phyloP scores from a whole-genome alignment of 2,329 filamentous ascomycete genomes.

The Neofusicoccum laricinum region DNA sequence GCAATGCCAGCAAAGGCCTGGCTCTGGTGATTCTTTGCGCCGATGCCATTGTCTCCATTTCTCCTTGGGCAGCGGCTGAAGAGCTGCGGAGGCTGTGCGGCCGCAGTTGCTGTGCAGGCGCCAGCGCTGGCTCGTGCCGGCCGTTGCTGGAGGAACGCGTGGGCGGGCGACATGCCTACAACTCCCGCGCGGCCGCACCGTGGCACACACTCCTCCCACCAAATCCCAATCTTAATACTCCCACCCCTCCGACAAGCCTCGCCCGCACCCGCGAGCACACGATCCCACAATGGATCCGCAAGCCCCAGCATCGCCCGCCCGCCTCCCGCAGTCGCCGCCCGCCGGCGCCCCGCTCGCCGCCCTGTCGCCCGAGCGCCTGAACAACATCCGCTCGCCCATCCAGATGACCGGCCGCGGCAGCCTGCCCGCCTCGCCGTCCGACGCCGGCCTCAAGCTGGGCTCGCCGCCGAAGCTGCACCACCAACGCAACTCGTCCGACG shows the following conservation, averaged over 20 bases:
- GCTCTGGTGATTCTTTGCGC: too few species aligned
- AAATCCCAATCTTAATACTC: background rate
- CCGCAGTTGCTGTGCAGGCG: background rate
- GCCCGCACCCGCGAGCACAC: background rate
- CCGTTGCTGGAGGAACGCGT: constrained; percentile 1
- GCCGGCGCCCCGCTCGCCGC: constrained; percentile 58
- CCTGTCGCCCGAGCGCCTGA: constrained; percentile 63
- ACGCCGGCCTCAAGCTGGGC: constrained; percentile 20
- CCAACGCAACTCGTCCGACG: constrained; percentile 36
- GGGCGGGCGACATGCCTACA: background rate
- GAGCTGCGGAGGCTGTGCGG: background rate
- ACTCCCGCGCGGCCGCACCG: background rate
- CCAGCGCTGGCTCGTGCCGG: background rate
- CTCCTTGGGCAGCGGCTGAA: too few species aligned
- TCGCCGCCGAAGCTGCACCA: constrained; percentile 22
- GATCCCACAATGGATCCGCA: constrained; percentile 3
- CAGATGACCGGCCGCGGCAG: constrained; percentile 32
- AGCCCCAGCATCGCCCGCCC: background rate
- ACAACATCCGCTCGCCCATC: constrained; percentile 40
- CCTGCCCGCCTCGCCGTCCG: constrained; percentile 37
- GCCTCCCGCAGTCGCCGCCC: constrained; percentile 20
- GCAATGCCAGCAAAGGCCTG: too few species aligned
- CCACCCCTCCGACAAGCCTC: background rate
- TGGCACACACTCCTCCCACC: background rate
- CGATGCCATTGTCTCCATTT: too few species aligned